phyloP scores from a whole-genome alignment of 2,329 filamentous ascomycete species.

The Byssoonygena ceratinophila region DNA sequence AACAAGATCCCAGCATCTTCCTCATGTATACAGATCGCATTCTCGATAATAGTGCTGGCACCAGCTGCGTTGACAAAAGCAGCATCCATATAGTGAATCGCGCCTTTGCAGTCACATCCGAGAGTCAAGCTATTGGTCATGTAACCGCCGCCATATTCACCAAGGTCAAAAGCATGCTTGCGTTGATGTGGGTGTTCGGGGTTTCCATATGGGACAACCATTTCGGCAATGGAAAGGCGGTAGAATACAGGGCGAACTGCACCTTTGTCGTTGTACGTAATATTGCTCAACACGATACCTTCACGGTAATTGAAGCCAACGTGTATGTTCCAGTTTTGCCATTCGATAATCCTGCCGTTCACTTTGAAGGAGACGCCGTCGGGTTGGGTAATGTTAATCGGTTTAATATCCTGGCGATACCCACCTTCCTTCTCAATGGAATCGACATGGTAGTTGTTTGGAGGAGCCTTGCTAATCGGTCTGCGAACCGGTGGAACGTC shows the following conservation, averaged over 20 bases:
- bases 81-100: conserved; percentile 84
- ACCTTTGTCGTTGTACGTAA: conserved; percentile 78
- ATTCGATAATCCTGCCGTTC: conserved; percentile 61
- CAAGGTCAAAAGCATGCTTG: conserved; percentile 40
- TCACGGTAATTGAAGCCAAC: conserved; percentile 93
- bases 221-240: conserved; percentile 77
- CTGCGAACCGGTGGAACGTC: conserved; percentile 69
- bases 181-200: conserved; percentile 41
- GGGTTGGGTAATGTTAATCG: conserved; percentile 76
- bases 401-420: conserved; percentile 69
- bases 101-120: conserved; percentile 61
- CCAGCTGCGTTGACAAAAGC: conserved; percentile 71
- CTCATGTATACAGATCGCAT: conserved; percentile 90
- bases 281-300: conserved; percentile 81
- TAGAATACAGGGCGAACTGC: conserved; percentile 72
- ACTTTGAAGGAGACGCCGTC: conserved; percentile 80
- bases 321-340: conserved; percentile 92
- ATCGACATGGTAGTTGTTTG: conserved; percentile 70
- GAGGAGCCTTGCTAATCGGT: conserved; percentile 58
- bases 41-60: conserved; percentile 71
- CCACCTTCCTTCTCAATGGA: conserved; percentile 64
- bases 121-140: conserved; percentile 41
- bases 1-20: conserved; percentile 86
- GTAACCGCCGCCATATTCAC: conserved; percentile 40
- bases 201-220: conserved; percentile 69